Base-by-base conservation (phyloP, 2,329 filamentous ascomycete genomes). In the Rutstroemia sp. region DNA sequence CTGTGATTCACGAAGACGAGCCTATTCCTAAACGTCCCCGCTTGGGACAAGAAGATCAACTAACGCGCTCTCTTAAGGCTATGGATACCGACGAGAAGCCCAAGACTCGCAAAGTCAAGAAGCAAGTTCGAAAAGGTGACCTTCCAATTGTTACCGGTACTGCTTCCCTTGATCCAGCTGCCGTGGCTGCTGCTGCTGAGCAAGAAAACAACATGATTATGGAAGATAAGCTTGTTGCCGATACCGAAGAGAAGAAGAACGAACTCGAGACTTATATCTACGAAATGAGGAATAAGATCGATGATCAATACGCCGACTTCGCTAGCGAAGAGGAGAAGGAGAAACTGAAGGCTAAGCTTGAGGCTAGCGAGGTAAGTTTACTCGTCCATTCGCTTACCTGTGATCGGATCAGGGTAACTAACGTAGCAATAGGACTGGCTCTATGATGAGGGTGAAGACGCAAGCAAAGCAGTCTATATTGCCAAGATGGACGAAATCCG, bases 161-260 rank as follows among this genome's bases (percentile, higher is more conserved):
- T 48, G 82, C 87, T 49, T 87, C 90, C 39, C 80, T 96, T 57
- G 91, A 96, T 60, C 73, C 82, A 50, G 66, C 78, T 16, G 71
- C 77, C 69, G 92, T 88, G 79, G 76, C 84, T 60, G 69, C 77
- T n/a, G 78, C 85, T 63, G 74, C 79, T 51, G 94, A 99, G 81
- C 86, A 86, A 73, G 94, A 99, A 77, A 81, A 85, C 64, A 72
- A 84, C 66, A 97, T 99, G 94, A 84, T 91, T 66, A 92, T 95
- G 84, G 91, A 96, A 75, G 94, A 99, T 78, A 99, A 97, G 82
- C 86, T 97, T 57, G 92, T 99, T 56, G 89, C 89, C 66, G 94
- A 97, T 73, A 99, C 94, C 39, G 94, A 97, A 72, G 91, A 97
- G 79, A 95, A 95, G 84, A 99, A 97, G 89, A 99, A 99, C 78